A percentile compares a stretch with the other conserved stretches of the same genome.
Conservation (phyloP, 2,329 filamentous ascomycete genomes). For the Xylaria sp. region DNA sequence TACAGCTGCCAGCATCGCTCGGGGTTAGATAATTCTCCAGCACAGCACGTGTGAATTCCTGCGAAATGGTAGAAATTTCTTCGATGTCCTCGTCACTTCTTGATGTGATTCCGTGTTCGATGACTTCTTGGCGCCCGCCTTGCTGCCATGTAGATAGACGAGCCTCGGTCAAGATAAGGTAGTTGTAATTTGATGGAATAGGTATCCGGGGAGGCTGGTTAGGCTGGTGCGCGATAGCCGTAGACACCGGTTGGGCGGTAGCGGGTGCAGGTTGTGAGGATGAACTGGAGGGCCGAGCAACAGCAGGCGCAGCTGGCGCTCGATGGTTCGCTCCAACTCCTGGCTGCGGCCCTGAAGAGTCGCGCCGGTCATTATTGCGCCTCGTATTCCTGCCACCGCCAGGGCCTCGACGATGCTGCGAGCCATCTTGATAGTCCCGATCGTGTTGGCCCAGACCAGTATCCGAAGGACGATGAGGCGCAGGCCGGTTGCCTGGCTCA, state of each 20-base stretch:
- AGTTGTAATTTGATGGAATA: constrained; percentile 68
- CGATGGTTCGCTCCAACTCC: constrained; percentile 45
- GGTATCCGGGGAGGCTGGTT: constrained; percentile 47
- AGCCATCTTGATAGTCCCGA: constrained; percentile 58
- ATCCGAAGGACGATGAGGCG: constrained; percentile 71
- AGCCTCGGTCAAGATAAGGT: constrained; percentile 79
- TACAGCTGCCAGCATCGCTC: constrained; percentile 74
- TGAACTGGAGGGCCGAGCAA: constrained; percentile 53
- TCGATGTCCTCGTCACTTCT: constrained; percentile 74
- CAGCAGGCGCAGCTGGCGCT: constrained; percentile 50
- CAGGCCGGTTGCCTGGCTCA: constrained; percentile 64
- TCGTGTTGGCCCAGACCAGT: constrained; percentile 68
- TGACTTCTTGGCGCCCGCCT: constrained; percentile 72
- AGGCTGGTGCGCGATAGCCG: constrained; percentile 41
- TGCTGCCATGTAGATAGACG: constrained; percentile 74
- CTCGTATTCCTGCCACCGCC: constrained; percentile 59
- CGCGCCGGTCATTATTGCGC: constrained; percentile 61
- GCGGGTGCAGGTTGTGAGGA: constrained; percentile 51
- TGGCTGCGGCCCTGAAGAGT: constrained; percentile 58
- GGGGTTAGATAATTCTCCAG: constrained; percentile 75
- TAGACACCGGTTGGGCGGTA: constrained; percentile 44
- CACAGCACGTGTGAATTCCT: constrained; percentile 84
- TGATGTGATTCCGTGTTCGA: constrained; percentile 73
- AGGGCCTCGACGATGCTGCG: constrained; percentile 54
- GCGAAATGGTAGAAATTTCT: constrained; percentile 77